A percentile compares a stretch with the other conserved stretches of the same genome.
phyloP scores from a whole-genome alignment of 192 early-diverging fungal species.

The Coemansia sp. region DNA sequence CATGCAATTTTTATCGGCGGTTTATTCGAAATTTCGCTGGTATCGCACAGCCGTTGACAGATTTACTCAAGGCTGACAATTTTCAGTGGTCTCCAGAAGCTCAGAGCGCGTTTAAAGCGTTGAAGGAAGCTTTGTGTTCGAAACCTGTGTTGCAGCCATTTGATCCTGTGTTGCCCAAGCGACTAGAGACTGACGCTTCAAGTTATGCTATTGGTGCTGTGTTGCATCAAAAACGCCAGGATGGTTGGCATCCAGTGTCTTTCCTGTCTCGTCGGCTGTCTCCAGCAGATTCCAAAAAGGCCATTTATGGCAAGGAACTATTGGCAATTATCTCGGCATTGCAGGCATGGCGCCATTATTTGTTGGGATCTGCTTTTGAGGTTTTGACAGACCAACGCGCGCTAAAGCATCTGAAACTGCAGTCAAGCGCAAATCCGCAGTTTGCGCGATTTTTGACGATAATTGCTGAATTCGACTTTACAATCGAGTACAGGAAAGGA shows the following conservation, averaged over 20 bases:
- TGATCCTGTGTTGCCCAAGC: constrained; percentile 12
- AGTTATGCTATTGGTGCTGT: constrained; percentile 20
- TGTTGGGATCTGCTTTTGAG: neutral
- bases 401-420: too few species aligned
- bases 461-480: too few species aligned
- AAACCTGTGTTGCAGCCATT: constrained; percentile 3
- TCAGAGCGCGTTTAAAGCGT: neutral
- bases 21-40: constrained; percentile 2
- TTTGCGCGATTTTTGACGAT: too few species aligned
- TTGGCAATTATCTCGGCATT: constrained; percentile 6
- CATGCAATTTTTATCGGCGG: constrained; percentile 7
- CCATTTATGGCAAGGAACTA: constrained; percentile 15
- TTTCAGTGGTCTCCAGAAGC: neutral
- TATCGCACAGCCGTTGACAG: constrained; percentile 1
- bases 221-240: constrained; percentile 3
- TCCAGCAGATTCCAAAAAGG: constrained; percentile 1
- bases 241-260: constrained; percentile 12
- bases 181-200: constrained; percentile 17
- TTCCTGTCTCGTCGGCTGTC: constrained; percentile 14
- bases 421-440: too few species aligned
- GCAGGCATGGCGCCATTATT: constrained; percentile 3
- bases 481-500: too few species aligned
- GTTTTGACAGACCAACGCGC: too few species aligned
- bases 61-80: constrained; percentile 9
- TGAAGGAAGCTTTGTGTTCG: neutral